Base-by-base conservation (phyloP, 805 yeast genomes). In the Yamadazyma sp. region DNA sequence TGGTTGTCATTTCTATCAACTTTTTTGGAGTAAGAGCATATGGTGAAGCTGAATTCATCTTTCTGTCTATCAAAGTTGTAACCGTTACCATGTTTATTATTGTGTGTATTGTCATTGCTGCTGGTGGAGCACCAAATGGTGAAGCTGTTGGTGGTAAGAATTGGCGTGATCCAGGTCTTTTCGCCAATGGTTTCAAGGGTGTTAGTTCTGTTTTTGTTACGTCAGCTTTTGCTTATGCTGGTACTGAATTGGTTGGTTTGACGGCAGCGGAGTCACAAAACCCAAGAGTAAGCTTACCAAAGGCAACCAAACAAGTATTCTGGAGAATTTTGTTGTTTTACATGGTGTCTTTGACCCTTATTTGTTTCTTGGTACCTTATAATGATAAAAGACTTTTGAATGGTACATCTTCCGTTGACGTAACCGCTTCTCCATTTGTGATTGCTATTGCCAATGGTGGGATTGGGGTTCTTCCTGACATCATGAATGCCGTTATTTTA, bases 251-350 rank as follows among this genome's bases (percentile, higher is more conserved):
- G 27, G 50, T 46, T 8, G 75, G 84, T 2, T 56, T 78, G 17
- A 81, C 47, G 2, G 47, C 50, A 1, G 82, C 90, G 6, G 95
- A 85, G 59, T 71, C 87, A 16, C 73, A 61, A 23, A 76, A 83
- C 57, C 91, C 93, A 31, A 67, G 82, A 49, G 69, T 67, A 38
- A 62, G 84, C 2, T 71, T 84, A 38, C 93, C 91, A 24, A 71
- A 73, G 35, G 90, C 91, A 28, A 77, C 82, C 42, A 84, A 84
- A 60, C 90, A 85, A 63, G 87, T 84, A 3, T 83, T 86, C 63
- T 84, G 91, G 90, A 73, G 93, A 62, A 80, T 85, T 40, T 64
- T 80, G 11, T 58, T 83, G 48, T 84, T 85, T 55, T 86, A 86
- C 64, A 69, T 86, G 56, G 44, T 73, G 62, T 55, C 79, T 62